Evolutionary conservation across 805 yeast species (phyloP), one percentile per base, ranked within the genome.

Genomic region (Barnettozyma wickerhamii): DNA sequence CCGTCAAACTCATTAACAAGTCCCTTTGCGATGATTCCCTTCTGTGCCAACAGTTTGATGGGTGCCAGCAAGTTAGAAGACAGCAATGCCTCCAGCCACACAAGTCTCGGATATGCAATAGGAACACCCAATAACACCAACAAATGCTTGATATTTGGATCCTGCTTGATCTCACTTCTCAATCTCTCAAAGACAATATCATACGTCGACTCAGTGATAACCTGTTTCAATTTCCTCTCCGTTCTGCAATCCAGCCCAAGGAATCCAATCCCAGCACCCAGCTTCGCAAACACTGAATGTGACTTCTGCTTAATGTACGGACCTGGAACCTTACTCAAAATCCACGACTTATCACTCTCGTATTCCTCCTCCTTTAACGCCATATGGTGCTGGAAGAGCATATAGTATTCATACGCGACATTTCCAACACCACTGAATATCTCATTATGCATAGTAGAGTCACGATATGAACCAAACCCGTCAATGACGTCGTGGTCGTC

Each of bases 401-500:
- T 74, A 62, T 93, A 91, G 63, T 84, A 90, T 56, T 80, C 80
- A 68, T 77, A 87, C 2, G 98, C 96, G 10, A 76, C 64, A 45
- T 73, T 72, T 9, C 98, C 98, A 24, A 91, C 73, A 10, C 81
- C 76, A 42, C 63, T 59, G 58, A 91, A 86, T 7, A 86, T 74
- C 1, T 77, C 79, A 30, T 79, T 75, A 3, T 53, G 52, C 96
- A 88, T 89, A 26, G 95, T 86, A 1, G 62, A 42, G 49, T 88
- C 84, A 36, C 72, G 69, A 60, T 91, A 91, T 0, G 96, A 85
- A 3, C 98, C 99, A 64, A 79, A 91, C 3, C 98, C 99, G 58
- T 91, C 99, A 50, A 93, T 90, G 38, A 91, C 86, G 60, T 93
- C 98, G 63, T 91, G 99, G 60, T 91, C 99, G 61, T 91, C 99